phyloP scores from a whole-genome alignment of 164 flowering plant species.

The Macadamia tetraphylla region DNA sequence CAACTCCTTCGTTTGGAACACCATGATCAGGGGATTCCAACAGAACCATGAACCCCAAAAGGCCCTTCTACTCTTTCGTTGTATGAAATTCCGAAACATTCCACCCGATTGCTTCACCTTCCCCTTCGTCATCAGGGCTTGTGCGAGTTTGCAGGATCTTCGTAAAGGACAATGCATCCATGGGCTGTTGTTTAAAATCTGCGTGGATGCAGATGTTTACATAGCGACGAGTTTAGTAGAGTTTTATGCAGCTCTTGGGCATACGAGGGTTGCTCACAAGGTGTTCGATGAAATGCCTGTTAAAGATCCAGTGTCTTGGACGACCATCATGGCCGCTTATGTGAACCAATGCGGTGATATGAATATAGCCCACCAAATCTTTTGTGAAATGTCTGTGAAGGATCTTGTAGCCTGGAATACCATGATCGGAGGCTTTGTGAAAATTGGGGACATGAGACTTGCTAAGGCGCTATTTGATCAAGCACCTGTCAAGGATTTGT shows the following conservation, averaged over 20 bases:
- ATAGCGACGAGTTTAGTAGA: constrained; percentile 28
- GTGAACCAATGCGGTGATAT: constrained; percentile 21
- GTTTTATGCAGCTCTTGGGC: constrained; percentile 17
- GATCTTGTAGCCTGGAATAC: constrained; percentile 37
- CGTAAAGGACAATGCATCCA: constrained; percentile 23
- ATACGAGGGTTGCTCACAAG: constrained; percentile 7
- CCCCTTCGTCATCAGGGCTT: constrained; percentile 41
- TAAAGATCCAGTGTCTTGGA: constrained; percentile 27
- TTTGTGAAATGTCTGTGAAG: constrained; percentile 27
- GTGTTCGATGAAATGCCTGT: constrained; percentile 24
- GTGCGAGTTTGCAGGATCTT: constrained; percentile 21
- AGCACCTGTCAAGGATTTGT: constrained; percentile 28
- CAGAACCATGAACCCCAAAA: constrained; percentile 25
- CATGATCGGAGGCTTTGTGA: constrained; percentile 34
- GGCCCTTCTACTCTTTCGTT: constrained; percentile 21
- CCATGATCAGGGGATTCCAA: constrained; percentile 31
- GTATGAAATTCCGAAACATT: constrained; percentile 19
- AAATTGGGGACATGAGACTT: constrained; percentile 22
- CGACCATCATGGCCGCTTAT: constrained; percentile 18
- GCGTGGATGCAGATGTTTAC: constrained; percentile 21
- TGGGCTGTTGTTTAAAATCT: constrained; percentile 23
- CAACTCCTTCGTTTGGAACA: constrained; percentile 31
- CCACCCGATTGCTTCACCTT: constrained; percentile 31
- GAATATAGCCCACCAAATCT: constrained; percentile 27
- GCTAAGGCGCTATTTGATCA: constrained; percentile 31